Conservation (phyloP, 2,329 filamentous ascomycete genomes). For the Fusarium dlaminii region DNA sequence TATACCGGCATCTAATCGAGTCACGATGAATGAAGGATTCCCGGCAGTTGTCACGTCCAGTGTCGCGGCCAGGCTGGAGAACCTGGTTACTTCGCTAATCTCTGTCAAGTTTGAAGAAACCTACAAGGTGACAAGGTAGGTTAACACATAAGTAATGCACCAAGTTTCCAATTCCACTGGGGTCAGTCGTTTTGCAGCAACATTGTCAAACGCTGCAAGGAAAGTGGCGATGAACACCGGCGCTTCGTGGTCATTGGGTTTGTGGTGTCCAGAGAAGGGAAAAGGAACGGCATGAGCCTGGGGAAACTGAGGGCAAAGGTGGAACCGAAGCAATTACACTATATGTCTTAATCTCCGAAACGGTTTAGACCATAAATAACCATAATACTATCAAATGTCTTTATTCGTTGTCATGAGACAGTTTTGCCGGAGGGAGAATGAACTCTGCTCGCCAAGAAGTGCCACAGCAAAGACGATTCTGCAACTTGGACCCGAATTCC, state of each 20-base stretch:
- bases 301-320: too few species aligned
- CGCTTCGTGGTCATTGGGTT: background rate
- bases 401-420: background rate
- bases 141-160: background rate
- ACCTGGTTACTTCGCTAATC: background rate
- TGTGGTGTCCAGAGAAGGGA: background rate
- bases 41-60: too few species aligned
- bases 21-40: background rate
- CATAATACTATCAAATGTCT: background rate
- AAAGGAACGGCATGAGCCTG: too few species aligned
- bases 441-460: background rate
- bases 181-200: background rate
- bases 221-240: background rate
- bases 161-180: background rate
- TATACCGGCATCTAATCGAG: fast-evolving
- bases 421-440: background rate
- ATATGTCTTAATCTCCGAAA: background rate
- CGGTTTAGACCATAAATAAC: background rate
- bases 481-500: fast-evolving
- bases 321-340: background rate
- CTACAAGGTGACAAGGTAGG: background rate
- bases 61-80: background rate
- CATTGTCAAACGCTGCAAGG: background rate
- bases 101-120: background rate
- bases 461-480: background rate